A percentile compares a stretch with the other conserved stretches of the same genome.
Conservation (phyloP, 2,329 filamentous ascomycete genomes). For the Xylaria sp. region DNA sequence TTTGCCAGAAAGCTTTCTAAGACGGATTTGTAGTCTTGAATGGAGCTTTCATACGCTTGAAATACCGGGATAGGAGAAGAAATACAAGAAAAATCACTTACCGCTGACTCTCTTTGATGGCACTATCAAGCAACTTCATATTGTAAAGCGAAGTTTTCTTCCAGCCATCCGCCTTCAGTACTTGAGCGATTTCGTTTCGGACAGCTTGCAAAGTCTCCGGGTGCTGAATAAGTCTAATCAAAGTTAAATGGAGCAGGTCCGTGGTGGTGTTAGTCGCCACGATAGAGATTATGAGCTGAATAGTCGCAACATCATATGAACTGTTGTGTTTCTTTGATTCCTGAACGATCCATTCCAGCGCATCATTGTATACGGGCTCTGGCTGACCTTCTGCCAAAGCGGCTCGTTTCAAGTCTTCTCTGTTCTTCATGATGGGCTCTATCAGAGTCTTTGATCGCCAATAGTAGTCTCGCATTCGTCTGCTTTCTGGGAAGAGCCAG, state of each 20-base stretch:
- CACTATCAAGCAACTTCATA: constrained; percentile 52
- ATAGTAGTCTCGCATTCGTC: constrained; percentile 48
- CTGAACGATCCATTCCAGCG: constrained; percentile 55
- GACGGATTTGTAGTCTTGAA: neutral
- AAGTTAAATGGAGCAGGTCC: constrained; percentile 47
- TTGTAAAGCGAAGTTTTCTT: constrained; percentile 46
- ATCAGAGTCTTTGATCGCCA: constrained; percentile 43
- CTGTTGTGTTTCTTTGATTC: constrained; percentile 45
- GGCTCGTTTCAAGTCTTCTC: constrained; percentile 33
- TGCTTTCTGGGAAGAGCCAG: constrained; percentile 55
- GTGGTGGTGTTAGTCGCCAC: constrained; percentile 54
- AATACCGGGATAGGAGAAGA: too few species aligned
- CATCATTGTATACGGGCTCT: constrained; percentile 47
- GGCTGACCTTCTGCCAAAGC: constrained; percentile 35
- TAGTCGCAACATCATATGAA: constrained; percentile 44
- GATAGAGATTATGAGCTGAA: constrained; percentile 48
- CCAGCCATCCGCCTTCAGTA: constrained; percentile 41
- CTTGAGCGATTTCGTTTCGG: constrained; percentile 55
- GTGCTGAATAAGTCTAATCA: constrained; percentile 55
- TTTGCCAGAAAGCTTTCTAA: neutral
- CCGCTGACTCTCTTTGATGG: constrained; percentile 52
- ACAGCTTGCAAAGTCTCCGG: constrained; percentile 57
- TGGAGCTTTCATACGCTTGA: neutral
- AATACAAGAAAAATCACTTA: neutral
- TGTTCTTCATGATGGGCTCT: constrained; percentile 40